phyloP scores from a whole-genome alignment of 345 rosid species.

The Aethionema arabicum region DNA sequence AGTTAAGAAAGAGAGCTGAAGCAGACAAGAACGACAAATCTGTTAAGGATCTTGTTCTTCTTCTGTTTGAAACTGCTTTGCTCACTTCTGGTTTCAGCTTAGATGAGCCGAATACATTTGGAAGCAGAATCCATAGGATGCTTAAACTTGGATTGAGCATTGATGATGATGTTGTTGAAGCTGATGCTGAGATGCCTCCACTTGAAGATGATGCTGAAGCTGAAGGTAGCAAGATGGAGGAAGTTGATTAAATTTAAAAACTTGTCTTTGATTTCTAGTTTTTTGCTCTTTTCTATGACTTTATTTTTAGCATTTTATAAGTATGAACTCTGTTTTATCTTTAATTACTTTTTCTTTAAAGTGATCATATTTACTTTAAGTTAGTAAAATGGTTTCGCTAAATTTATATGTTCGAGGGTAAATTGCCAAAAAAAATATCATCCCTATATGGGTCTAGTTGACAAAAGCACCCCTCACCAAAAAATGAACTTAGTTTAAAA shows the following conservation, averaged over 20 bases:
- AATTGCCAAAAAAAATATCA: too few relatives aligned
- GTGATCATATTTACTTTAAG: too few relatives aligned
- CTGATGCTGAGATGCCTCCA: slow-evolving; percentile 71
- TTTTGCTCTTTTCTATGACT: too few relatives aligned
- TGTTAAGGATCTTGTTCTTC: slow-evolving; percentile 77
- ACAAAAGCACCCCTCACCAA: too few relatives aligned
- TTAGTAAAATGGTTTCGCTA: too few relatives aligned
- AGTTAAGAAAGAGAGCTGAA: slow-evolving; percentile 82
- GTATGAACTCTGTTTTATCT: too few relatives aligned
- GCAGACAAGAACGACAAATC: slow-evolving; percentile 85
- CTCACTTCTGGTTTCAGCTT: slow-evolving; percentile 91
- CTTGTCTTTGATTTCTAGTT: too few relatives aligned
- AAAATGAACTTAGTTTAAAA: too few relatives aligned
- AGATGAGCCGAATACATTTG: slow-evolving; percentile 89
- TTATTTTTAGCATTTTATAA: too few relatives aligned
- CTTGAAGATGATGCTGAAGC: slow-evolving; percentile 80
- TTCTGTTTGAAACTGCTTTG: slow-evolving; percentile 75
- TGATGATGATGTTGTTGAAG: slow-evolving; percentile 58
- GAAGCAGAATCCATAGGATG: slow-evolving; percentile 94
- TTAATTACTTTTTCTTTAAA: too few relatives aligned
- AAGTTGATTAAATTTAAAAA: slow-evolving; percentile 56
- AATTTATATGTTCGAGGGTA: too few relatives aligned
- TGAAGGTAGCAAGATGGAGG: slow-evolving; percentile 97
- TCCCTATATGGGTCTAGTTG: too few relatives aligned
- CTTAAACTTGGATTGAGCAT: slow-evolving; percentile 82